Base-by-base conservation (phyloP, 2,329 filamentous ascomycete species). In the Monosporascus sp. region DNA sequence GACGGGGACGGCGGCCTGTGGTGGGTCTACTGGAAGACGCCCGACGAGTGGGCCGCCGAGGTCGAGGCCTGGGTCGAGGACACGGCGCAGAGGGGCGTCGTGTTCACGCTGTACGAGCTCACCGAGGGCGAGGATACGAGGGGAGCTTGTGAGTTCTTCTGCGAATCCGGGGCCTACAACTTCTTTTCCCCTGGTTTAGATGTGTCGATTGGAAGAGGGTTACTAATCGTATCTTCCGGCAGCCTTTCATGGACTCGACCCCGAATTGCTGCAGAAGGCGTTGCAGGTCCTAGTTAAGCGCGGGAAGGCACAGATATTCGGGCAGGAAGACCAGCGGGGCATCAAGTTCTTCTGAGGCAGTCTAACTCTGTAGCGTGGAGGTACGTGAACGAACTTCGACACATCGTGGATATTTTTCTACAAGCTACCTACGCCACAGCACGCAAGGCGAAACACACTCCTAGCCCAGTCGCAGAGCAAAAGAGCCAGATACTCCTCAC, bases 221-320 rank as follows among this genome's bases (percentile, higher is more conserved):
- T 25, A 25, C 20, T 44, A 20, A 44, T 15, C 38, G 38, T 18
- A 15, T 38, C 34, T 27, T 37, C 41, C 22, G 24, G 11, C 20
- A 88, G 90, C 95, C 61, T 90, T 96, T 65, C 84, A 90, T 70
- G 89, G 89, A n/a, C 88, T 99, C 76, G 92, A 97, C 67, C 77
- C 80, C 46, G 89, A 91, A 24, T 70, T 96, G 56, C 78, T 99
- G 64, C 81, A 88, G 60, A 91, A 87, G 69, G 87, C 89, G 38
- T 77, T 99, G 48, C 81, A 83, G 55, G 78, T 94, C 48, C 78
- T 97, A 48, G 92, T 96, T 37, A 96, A 95, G 78, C 82, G 87
- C 57, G 91, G 91, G 61, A 96, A 89, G 73, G 93, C 92, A 15
- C 93, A 97, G 71, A 84, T 97, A 25, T 97, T 99, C 73, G 93